These are phyloP conservation scores for Aspergillus incahuasiensis DNA, from an alignment of 495 filamentous ascomycete genomes.

Conservation along the genomic window DNA sequence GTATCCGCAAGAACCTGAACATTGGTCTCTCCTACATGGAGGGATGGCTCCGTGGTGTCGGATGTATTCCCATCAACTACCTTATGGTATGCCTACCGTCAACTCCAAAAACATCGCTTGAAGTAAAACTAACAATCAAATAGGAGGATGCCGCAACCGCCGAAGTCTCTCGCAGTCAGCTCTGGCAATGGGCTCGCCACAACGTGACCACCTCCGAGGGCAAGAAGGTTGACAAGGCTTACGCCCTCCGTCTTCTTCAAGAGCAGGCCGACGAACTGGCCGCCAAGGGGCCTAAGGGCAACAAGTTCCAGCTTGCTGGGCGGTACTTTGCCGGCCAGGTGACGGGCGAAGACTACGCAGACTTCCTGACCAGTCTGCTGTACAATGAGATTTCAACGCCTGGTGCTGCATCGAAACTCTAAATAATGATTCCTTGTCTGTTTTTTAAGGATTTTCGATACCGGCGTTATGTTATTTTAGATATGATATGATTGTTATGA, in stretches of 20 bases:
- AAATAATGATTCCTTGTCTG: constrained; percentile 17
- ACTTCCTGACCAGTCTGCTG: constrained; percentile 90
- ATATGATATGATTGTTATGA: constrained; percentile 11
- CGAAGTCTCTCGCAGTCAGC: constrained; percentile 84
- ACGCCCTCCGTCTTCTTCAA: constrained; percentile 77
- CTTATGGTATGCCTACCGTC: constrained; percentile 60
- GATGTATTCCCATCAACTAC: constrained; percentile 97
- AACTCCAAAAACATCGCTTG: not conserved
- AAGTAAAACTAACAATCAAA: constrained; percentile 20
- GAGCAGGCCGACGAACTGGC: constrained; percentile 79
- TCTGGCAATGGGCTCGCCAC: constrained; percentile 96
- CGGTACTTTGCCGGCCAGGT: constrained; percentile 92
- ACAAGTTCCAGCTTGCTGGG: constrained; percentile 86
- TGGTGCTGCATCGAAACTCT: constrained; percentile 80
- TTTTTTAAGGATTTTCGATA: not conserved
- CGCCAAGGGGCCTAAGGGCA: constrained; percentile 74
- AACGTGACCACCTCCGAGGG: constrained; percentile 82
- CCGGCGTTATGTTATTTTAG: not conserved
- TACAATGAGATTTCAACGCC: constrained; percentile 95
- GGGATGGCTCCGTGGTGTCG: constrained; percentile 90
- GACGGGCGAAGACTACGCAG: constrained; percentile 94
- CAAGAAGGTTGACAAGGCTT: constrained; percentile 88
- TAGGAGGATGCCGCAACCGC: constrained; percentile 94
- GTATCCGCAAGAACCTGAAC: constrained; percentile 96
- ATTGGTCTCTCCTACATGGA: constrained; percentile 97